Conservation (phyloP, 73 alveolate genomes). For the Stentor coeruleus region DNA sequence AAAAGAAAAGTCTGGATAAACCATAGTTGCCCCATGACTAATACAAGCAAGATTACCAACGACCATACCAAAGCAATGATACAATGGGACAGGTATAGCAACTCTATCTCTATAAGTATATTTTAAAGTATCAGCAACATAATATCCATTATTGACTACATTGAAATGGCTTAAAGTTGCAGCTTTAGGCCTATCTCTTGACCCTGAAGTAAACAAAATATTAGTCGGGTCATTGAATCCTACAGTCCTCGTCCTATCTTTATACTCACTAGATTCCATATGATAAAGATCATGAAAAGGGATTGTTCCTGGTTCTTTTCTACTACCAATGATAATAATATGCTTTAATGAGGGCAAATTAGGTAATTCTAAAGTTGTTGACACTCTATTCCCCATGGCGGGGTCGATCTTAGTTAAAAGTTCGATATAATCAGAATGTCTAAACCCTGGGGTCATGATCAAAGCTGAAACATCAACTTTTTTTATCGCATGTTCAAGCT, state of each 20-base stretch:
- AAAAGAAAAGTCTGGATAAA: slow-evolving; percentile 71
- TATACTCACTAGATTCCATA: neutral
- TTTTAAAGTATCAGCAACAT: slow-evolving; percentile 50
- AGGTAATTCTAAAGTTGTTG: slow-evolving; percentile 31
- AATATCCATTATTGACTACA: slow-evolving; percentile 58
- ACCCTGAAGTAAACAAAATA: slow-evolving; percentile 80
- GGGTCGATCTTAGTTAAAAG: slow-evolving; percentile 55
- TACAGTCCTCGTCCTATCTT: neutral
- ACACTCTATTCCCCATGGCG: slow-evolving; percentile 35
- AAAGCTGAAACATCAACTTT: slow-evolving; percentile 37
- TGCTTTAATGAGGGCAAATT: slow-evolving; percentile 39
- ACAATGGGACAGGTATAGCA: slow-evolving; percentile 73
- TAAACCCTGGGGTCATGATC: slow-evolving; percentile 60
- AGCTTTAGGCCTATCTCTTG: slow-evolving; percentile 81
- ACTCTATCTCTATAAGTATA: slow-evolving; percentile 42
- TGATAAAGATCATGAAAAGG: slow-evolving; percentile 51
- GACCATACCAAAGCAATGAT: slow-evolving; percentile 88
- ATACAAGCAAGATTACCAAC: slow-evolving; percentile 68
- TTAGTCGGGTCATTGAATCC: slow-evolving; percentile 37
- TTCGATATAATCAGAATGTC: slow-evolving; percentile 54
- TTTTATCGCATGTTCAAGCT: slow-evolving; percentile 55
- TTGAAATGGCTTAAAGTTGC: slow-evolving; percentile 65
- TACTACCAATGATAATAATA: slow-evolving; percentile 47
- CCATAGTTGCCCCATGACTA: slow-evolving; percentile 63
- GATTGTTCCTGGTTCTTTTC: slow-evolving; percentile 48